Evolutionary conservation across 2,329 filamentous ascomycete species (phyloP), one percentile per base, ranked within the genome.

Genomic region (Pestalotiopsis sp.): DNA sequence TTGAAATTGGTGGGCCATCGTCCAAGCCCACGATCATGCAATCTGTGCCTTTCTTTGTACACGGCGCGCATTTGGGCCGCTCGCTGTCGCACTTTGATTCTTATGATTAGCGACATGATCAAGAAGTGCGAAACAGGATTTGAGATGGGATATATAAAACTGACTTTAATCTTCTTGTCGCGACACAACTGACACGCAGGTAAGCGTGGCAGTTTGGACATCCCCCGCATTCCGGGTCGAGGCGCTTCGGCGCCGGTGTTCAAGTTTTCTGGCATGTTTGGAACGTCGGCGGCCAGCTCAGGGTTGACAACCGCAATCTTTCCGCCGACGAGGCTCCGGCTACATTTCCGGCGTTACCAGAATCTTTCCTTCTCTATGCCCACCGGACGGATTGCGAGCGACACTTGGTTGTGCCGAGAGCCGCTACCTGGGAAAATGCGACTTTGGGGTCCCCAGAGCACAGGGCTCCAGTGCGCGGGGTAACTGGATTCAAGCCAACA

Each of bases 21-120:
- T 71, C 72, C 0, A 75, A 66, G 39, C 70, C 72, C 13, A 79
- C 67, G 4, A 77, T 77, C 57, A 78, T 66, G 58, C 78, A 80
- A 27, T 72, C 74, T 13, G 70, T 68, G 1, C 71, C 72, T 39
- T 70, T 74, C 31, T 72, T 76, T 13, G 71, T 68, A 63, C 77
- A 80, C 12, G 72, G 68, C 13, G 70, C 70, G 64, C 78, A 79
- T 69, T 72, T 76, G 2, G 78, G 78, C 9, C 77, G 70, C 36
- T 64, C 68, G 66, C 74, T 77, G 64, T 80, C 78, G 57, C 78
- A 80, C 70, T 75, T 23, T 25, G 7, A 31, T 25, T 14, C 12
- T 20, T 5, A 20, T 17, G 11, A 25, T 58, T n/a, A 58, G 56
- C 56, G 3, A 23, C 23, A 23, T 23, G 23, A 23, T 3, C 14